Conservation (phyloP, 768 basidiomycete genomes). For the Psilocybe subaeruginosa region DNA sequence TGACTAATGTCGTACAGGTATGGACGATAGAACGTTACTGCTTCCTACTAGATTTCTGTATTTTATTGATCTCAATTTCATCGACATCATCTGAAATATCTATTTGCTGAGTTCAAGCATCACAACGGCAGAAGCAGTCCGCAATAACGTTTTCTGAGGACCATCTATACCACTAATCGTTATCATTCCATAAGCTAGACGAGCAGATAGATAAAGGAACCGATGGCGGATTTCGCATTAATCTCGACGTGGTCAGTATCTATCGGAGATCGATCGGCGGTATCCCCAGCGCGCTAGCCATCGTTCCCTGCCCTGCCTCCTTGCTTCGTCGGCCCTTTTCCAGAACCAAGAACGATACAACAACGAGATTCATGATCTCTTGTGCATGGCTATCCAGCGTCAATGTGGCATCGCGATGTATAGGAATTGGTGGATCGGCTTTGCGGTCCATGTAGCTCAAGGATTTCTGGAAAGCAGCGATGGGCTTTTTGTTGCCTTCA, state of each 20-base stretch:
- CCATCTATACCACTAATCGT: no score
- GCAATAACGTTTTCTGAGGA: no score
- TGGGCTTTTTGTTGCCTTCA: slow-evolving; percentile 3
- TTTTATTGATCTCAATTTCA: not conserved
- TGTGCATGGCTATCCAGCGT: slow-evolving; percentile 32
- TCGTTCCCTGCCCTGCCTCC: slow-evolving; percentile 27
- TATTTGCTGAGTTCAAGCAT: no score
- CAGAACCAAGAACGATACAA: slow-evolving; percentile 44
- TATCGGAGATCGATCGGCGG: not conserved
- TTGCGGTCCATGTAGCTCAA: slow-evolving; percentile 21
- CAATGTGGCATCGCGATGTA: slow-evolving; percentile 32
- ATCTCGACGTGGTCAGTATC: not conserved
- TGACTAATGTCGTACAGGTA: not conserved
- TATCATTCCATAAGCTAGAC: no score
- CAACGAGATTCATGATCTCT: slow-evolving; percentile 38
- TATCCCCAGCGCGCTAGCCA: slow-evolving; percentile 15
- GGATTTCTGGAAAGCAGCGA: slow-evolving; percentile 36
- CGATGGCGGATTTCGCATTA: not conserved
- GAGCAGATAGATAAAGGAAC: no score
- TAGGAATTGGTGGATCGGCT: slow-evolving; percentile 20
- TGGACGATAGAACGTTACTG: not conserved
- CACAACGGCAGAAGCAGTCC: no score
- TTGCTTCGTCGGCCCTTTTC: slow-evolving; percentile 39
- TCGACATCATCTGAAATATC: no score
- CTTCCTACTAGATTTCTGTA: not conserved